Evolutionary conservation across 108 stramenopile genomes (phyloP).

Genomic region (Cyclotella atomus): DNA sequence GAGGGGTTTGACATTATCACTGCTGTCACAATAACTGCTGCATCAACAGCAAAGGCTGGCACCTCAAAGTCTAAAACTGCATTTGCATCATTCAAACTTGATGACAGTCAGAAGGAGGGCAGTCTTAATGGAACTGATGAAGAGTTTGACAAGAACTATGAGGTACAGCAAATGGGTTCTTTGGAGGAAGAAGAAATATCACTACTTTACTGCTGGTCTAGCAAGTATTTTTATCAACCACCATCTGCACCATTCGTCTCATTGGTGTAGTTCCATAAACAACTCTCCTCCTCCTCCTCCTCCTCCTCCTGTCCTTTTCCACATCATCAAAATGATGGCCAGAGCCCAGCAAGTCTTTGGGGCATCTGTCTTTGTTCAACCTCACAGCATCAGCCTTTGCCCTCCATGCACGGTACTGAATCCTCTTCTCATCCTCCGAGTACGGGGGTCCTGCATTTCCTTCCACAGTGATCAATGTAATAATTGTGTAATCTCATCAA

Average conservation of each 20-base stretch:
- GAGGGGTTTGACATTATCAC: too few relatives aligned
- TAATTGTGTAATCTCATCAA: slow-evolving; percentile 5
- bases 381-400: neutral
- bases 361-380: neutral
- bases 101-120: too few relatives aligned
- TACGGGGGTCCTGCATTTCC: neutral
- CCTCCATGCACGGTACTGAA: neutral
- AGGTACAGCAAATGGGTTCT: too few relatives aligned
- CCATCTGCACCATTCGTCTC: neutral
- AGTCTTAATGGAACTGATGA: too few relatives aligned
- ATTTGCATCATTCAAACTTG: too few relatives aligned
- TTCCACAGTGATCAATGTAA: neutral
- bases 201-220: too few relatives aligned
- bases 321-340: slow-evolving; percentile 1
- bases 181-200: too few relatives aligned
- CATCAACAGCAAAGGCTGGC: too few relatives aligned
- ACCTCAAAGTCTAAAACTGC: too few relatives aligned
- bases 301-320: neutral
- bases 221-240: neutral
- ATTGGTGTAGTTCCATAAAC: neutral
- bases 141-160: too few relatives aligned
- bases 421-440: neutral
- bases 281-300: neutral
- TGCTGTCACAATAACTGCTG: too few relatives aligned
- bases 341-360: neutral